phyloP scores from a whole-genome alignment of 164 flowering plant species.

The Vitis cinerea region DNA sequence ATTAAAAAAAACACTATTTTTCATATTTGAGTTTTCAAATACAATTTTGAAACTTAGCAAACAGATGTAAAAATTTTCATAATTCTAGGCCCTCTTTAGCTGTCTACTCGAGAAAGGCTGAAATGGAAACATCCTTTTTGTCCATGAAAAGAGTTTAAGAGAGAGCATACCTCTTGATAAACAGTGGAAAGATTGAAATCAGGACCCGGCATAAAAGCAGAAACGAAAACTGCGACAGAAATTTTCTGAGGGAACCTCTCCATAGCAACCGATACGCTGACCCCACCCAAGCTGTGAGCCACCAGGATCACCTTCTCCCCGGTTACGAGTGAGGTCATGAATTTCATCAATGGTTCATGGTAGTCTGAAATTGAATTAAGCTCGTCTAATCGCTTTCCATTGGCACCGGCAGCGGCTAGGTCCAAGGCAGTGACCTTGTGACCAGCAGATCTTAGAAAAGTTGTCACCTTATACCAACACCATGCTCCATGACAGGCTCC shows the following conservation, averaged over 20 bases:
- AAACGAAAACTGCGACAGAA: conserved; percentile 16
- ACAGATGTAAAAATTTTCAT: background rate
- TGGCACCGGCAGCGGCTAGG: conserved; percentile 23
- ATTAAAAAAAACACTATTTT: no score
- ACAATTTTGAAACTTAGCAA: background rate
- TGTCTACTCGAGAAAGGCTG: background rate
- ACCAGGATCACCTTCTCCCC: conserved; percentile 26
- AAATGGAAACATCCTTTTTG: background rate
- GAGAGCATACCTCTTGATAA: conserved; percentile 7
- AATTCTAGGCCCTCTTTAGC: background rate
- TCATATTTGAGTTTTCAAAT: no score
- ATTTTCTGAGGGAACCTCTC: conserved; percentile 26
- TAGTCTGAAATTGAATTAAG: conserved; percentile 5
- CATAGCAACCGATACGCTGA: conserved; percentile 19
- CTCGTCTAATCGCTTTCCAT: conserved; percentile 8
- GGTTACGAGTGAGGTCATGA: conserved; percentile 7
- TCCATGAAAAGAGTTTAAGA: background rate
- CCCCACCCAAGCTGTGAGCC: conserved; percentile 28
- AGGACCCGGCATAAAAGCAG: conserved; percentile 20
- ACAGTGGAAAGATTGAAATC: background rate
- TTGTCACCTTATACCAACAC: conserved; percentile 28
- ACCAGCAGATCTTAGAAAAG: conserved; percentile 13
- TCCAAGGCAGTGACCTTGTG: conserved; percentile 25
- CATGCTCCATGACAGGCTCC: conserved; percentile 35
- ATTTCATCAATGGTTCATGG: conserved; percentile 14